Percentiles rank a stretch among this genome's conserved stretches.
Evolutionary conservation across 2,329 filamentous ascomycete species (phyloP).

Genomic region (Aspergillus caelatus): DNA sequence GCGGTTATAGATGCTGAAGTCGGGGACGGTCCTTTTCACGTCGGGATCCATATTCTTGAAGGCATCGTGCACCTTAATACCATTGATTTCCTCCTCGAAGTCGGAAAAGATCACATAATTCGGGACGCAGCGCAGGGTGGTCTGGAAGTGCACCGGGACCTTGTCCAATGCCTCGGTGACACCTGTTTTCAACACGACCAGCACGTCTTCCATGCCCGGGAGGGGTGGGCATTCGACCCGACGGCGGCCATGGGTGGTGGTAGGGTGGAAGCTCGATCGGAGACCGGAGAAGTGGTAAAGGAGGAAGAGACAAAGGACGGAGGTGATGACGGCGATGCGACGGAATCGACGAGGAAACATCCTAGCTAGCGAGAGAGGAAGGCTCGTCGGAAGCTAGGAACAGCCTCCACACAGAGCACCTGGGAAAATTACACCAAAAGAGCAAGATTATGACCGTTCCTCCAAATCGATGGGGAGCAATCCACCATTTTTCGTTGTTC

Average conservation of each 20-base stretch:
- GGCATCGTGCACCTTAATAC: slow-evolving; percentile 54
- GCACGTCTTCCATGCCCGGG: slow-evolving; percentile 53
- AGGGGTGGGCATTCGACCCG: slow-evolving; percentile 34
- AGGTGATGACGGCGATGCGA: slow-evolving; percentile 52
- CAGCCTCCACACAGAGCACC: slow-evolving; percentile 10
- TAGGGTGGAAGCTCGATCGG: slow-evolving; percentile 61
- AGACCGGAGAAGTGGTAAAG: slow-evolving; percentile 60
- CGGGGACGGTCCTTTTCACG: slow-evolving; percentile 44
- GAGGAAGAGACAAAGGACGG: slow-evolving; percentile 60
- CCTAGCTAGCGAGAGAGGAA: slow-evolving; percentile 12
- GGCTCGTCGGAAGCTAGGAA: background rate
- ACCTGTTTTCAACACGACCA: slow-evolving; percentile 62
- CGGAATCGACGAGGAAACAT: slow-evolving; percentile 44
- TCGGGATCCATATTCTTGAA: slow-evolving; percentile 48
- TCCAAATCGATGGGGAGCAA: slow-evolving; percentile 9
- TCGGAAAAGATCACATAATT: slow-evolving; percentile 63
- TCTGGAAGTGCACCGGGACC: slow-evolving; percentile 57
- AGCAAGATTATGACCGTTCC: slow-evolving; percentile 13
- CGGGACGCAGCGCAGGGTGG: slow-evolving; percentile 58
- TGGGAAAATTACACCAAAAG: slow-evolving; percentile 1
- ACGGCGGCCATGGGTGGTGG: slow-evolving; percentile 13
- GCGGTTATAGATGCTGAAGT: slow-evolving; percentile 57
- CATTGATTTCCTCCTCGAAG: slow-evolving; percentile 55
- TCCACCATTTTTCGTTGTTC: slow-evolving; percentile 13
- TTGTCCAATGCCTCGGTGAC: slow-evolving; percentile 60